A percentile compares a stretch with the other conserved stretches of the same genome.
Evolutionary conservation across 306 rosid genomes (phyloP).

Genomic region (Malus orientalis): DNA sequence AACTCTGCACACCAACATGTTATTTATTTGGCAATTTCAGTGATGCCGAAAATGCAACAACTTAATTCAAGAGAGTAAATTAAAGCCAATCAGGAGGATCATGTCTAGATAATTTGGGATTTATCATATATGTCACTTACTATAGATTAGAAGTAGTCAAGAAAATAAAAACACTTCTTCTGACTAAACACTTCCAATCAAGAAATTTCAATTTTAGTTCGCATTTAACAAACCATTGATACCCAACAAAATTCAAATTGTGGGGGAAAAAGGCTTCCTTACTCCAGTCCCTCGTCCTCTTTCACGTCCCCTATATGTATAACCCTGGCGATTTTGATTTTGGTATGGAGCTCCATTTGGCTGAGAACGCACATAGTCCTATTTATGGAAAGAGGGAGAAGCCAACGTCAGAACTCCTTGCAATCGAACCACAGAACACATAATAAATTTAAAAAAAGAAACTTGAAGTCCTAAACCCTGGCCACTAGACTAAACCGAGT

Average conservation of each 20-base stretch:
- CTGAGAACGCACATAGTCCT: slow-evolving; percentile 19
- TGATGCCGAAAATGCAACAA: neutral
- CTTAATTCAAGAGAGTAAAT: neutral
- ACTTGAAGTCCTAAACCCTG: neutral
- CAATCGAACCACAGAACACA: neutral
- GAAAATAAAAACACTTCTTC: neutral
- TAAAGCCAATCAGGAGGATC: neutral
- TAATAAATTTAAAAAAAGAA: neutral
- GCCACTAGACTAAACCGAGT: neutral
- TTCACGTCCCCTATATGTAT: slow-evolving; percentile 54
- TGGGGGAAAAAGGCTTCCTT: slow-evolving; percentile 4
- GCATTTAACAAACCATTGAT: neutral
- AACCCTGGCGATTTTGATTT: slow-evolving; percentile 42
- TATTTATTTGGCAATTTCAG: neutral
- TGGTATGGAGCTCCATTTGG: slow-evolving; percentile 52
- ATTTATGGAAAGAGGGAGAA: neutral
- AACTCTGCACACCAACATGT: slow-evolving; percentile 41
- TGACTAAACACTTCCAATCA: neutral
- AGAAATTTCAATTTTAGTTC: neutral
- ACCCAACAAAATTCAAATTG: neutral
- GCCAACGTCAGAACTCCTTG: neutral
- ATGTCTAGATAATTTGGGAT: neutral
- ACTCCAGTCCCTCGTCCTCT: slow-evolving; percentile 78
- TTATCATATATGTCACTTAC: neutral
- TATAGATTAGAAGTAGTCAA: neutral